These are phyloP conservation scores for Rhytidhysteron rufulum DNA, from an alignment of 2,329 filamentous ascomycete genomes.

Conservation along the genomic window DNA sequence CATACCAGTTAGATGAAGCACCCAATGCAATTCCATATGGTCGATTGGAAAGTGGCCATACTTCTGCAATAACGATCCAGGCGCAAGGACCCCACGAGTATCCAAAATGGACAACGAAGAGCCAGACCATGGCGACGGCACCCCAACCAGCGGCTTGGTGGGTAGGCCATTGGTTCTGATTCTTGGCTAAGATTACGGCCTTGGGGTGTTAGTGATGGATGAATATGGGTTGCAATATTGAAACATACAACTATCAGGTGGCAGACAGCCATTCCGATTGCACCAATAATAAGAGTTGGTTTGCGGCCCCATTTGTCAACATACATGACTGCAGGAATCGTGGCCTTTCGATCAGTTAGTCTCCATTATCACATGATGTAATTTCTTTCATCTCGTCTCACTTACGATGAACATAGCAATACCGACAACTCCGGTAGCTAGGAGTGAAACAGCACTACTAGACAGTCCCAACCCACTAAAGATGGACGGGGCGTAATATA, in stretches of 20 bases:
- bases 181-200: constrained; percentile 61
- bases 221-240: neutral
- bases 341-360: constrained; percentile 33
- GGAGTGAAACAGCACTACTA: constrained; percentile 50
- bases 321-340: constrained; percentile 63
- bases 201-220: constrained; percentile 3
- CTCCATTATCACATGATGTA: too few relatives aligned
- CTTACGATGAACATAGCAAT: constrained; percentile 62
- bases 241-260: constrained; percentile 62
- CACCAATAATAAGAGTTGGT: constrained; percentile 60
- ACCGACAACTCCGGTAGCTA: constrained; percentile 69
- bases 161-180: constrained; percentile 55
- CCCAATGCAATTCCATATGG: constrained; percentile 69
- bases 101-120: constrained; percentile 71
- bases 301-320: constrained; percentile 63
- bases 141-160: constrained; percentile 66
- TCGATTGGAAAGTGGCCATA: constrained; percentile 66
- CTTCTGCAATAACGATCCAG: constrained; percentile 72
- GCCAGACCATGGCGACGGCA: constrained; percentile 66
- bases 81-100: constrained; percentile 72
- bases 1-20: constrained; percentile 44
- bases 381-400: too few relatives aligned
- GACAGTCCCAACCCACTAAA: constrained; percentile 46
- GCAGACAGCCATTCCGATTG: constrained; percentile 65
- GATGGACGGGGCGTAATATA: constrained; percentile 49